These are phyloP conservation scores for Scenedesmus sp. DNA, from an alignment of 163 green algal species.

Conservation along the genomic window DNA sequence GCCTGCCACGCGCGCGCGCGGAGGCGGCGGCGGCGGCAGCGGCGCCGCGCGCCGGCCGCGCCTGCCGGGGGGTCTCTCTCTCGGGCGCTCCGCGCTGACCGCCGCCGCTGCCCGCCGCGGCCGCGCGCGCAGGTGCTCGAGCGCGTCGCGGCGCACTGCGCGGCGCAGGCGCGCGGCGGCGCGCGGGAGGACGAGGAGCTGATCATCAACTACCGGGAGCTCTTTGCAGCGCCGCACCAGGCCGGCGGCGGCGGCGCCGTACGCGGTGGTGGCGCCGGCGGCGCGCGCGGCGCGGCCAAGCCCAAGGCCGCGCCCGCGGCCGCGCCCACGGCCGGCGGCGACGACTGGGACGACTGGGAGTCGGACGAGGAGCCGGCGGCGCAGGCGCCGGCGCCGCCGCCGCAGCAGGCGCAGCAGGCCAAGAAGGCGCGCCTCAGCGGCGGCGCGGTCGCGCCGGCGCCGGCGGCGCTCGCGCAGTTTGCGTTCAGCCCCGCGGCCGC, in stretches of 20 bases:
- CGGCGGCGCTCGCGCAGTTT: no score
- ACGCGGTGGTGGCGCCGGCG: neutral
- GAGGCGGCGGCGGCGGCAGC: neutral
- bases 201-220: slow-evolving; percentile 12
- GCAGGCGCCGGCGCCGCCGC: no score
- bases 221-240: neutral
- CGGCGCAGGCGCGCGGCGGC: neutral
- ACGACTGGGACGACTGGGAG: neutral
- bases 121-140: slow-evolving; percentile 18
- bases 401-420: no score
- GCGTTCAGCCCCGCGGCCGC: no score
- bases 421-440: no score
- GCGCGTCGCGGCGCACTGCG: slow-evolving; percentile 10
- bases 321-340: no score
- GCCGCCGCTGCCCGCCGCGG: no score
- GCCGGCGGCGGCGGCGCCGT: no score
- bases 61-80: neutral
- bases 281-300: no score
- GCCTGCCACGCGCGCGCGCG: neutral
- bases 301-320: no score
- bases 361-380: neutral
- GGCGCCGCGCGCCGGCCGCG: neutral
- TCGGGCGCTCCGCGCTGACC: no score
- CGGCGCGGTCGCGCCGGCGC: no score
- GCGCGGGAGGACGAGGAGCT: neutral